Percentiles rank a stretch among this genome's conserved stretches.
Conservation (phyloP, 805 yeast species). For the Wickerhamiella kazuoi region DNA sequence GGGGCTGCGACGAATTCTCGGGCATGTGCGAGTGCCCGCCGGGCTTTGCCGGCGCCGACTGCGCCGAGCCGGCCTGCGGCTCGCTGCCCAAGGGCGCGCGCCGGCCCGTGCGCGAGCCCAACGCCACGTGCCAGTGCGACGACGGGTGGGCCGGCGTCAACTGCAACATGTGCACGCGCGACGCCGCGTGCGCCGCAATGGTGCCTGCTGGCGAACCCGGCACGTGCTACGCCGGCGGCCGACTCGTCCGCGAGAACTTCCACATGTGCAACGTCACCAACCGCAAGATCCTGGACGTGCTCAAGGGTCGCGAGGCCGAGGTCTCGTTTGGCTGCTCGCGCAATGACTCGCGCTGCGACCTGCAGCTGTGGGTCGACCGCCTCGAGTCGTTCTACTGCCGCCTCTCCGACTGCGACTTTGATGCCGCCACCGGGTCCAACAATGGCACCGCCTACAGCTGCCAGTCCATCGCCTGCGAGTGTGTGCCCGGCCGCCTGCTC, state of each 20-base stretch:
- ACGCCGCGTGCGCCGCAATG: slow-evolving; percentile 64
- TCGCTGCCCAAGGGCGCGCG: slow-evolving; percentile 44
- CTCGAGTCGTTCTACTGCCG: slow-evolving; percentile 83
- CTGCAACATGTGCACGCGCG: slow-evolving; percentile 63
- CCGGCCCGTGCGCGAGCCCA: slow-evolving; percentile 39
- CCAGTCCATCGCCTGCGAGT: slow-evolving; percentile 61
- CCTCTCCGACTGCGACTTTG: slow-evolving; percentile 51
- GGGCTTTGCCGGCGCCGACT: slow-evolving; percentile 90
- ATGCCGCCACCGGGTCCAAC: slow-evolving; percentile 34
- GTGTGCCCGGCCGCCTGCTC: slow-evolving; percentile 80
- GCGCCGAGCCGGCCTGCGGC: slow-evolving; percentile 79
- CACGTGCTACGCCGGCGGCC: slow-evolving; percentile 75
- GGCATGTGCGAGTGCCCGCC: slow-evolving; percentile 85
- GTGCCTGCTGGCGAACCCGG: slow-evolving; percentile 72
- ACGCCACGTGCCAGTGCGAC: slow-evolving; percentile 48
- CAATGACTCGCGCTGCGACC: slow-evolving; percentile 49
- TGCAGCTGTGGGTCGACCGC: slow-evolving; percentile 93
- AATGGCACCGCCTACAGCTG: slow-evolving; percentile 68
- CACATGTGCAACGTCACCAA: slow-evolving; percentile 93
- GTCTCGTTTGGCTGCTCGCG: slow-evolving; percentile 80
- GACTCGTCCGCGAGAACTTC: slow-evolving; percentile 58
- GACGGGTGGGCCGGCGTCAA: slow-evolving; percentile 90
- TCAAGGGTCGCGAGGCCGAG: slow-evolving; percentile 71
- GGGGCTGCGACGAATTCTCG: slow-evolving; percentile 68
- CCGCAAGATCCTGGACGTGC: slow-evolving; percentile 60